Base-by-base conservation (phyloP, 106 monocot genomes). In the Platanthera zijinensis region DNA sequence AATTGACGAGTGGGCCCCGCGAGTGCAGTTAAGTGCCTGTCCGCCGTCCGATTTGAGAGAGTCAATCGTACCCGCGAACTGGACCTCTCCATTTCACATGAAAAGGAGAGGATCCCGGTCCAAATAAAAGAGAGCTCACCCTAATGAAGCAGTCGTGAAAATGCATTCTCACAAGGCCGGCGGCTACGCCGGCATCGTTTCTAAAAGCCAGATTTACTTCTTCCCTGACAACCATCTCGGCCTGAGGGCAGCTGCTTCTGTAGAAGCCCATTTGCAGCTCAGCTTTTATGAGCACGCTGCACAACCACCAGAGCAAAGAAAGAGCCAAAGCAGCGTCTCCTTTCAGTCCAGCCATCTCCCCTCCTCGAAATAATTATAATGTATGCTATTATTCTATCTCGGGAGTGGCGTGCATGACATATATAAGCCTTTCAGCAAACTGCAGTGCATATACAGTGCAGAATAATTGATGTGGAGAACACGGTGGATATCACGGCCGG, bases 141-240 rank as follows among this genome's bases (percentile, higher is more conserved):
- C 81, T 75, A 47, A 87, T 84, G 71, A 87, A 87, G 75, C 84
- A 84, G 52, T 87, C 87, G 18, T 87, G 87, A 64, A 87, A 87
- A 56, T 77, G 77, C 83, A 87, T 59, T 56, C 87, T 71, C 46
- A 87, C 53, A 45, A 87, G 75, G 13, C 75, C 77, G 45, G 87
- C 87, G 50, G 75, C 81, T 0, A 81, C 13, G 12, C 81, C 83
- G 8, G 59, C 50, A 50, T 84, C 54, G 6, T 71, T 30, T 12
- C 66, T 48, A 17, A 77, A 18, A 1, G 77, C 84, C 45, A 76
- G 28, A 3, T 17, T 22, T 1, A 84, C 81, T 22, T 52, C 48
- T 8, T 52, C 28, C 7, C 50, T 50, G 12, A 86, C 85, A 10
- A 83, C 46, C 12, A 5, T 17, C 64, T 84, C 84, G 10, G 80